Base-by-base conservation (phyloP, 169 alveolate genomes). In the Eimeria falciformis region DNA sequence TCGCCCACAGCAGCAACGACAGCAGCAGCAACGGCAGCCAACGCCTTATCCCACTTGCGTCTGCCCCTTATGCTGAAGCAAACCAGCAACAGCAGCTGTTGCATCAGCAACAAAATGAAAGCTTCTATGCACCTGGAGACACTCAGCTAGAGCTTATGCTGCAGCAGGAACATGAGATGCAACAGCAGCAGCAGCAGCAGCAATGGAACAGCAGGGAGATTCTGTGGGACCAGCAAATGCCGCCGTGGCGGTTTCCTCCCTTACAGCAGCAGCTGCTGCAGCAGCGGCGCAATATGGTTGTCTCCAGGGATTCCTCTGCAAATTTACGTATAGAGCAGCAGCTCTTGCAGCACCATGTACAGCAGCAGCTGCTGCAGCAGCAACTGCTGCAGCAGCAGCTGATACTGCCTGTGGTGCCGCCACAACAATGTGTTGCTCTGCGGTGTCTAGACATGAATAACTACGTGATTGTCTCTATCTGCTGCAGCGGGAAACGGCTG, bases 171-270 rank as follows among this genome's bases (percentile, higher is more conserved):
- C 83, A 1, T 6, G 58, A 71, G 56, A 23, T 21, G 66, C 85
- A 14, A 6, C 40, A 18, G 82, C 82, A 29, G 82, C 82, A 71
- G 25, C 82, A 71, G 27, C 58, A 29, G 82, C 82, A 71, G 82
- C 58, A 29, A 40, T 14, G 55, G 55, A 11, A 27, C 3, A 9
- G 25, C 9, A 55, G 23, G 50, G 82, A 33, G 7, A 55, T 27
- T 6, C 55, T 55, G 2, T 71, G 82, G 82, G 82, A 11, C 25
- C 21, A 6, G 3, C 82, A 71, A 55, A 12, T 37, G 55, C 56
- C 56, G 5, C n/a, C 6, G 21, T 71, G 82, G 82, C 50, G 55
- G 62, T 14, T 11, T 50, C 62, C 14, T 7, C 62, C 62, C 14
- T 7, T 50, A n/a, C n/a, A n/a, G n/a, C n/a, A n/a, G 43, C 77